A percentile compares a stretch with the other conserved stretches of the same genome.
Conservation (phyloP, 768 basidiomycete species). For the Filobasidium wieringae region DNA sequence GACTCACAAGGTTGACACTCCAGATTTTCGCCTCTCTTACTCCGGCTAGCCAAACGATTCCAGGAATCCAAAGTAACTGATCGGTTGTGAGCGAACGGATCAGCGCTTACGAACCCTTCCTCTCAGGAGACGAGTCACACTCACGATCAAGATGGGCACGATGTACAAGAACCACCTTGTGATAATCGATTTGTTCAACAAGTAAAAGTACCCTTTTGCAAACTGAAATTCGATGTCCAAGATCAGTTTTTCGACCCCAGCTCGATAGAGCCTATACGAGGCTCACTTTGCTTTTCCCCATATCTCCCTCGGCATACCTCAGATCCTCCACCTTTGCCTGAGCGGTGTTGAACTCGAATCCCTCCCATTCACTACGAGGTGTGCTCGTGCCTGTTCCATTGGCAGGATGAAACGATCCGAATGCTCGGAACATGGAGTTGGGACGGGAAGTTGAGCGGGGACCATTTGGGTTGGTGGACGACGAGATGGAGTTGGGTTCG, state of each 20-base stretch:
- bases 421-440: background rate
- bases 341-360: conserved; percentile 31
- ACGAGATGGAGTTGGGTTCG: conserved; percentile 1
- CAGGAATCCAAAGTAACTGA: conserved; percentile 40
- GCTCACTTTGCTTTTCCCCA: conserved; percentile 35
- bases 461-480: background rate
- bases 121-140: conserved; percentile 57
- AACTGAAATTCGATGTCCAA: too few species aligned
- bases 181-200: conserved; percentile 62
- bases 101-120: background rate
- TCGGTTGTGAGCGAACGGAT: background rate
- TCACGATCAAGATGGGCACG: conserved; percentile 51
- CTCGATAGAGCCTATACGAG: too few species aligned
- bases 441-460: conserved; percentile 1
- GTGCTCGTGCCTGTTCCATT: conserved; percentile 4
- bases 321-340: conserved; percentile 32
- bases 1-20: conserved; percentile 35
- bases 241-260: too few species aligned
- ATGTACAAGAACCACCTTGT: conserved; percentile 67
- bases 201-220: conserved; percentile 56
- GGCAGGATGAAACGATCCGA: background rate
- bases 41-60: conserved; percentile 53
- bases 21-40: conserved; percentile 48
- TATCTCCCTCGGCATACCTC: conserved; percentile 37
- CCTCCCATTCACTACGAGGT: conserved; percentile 35